Evolutionary conservation across 352 stramenopile genomes (phyloP).

Genomic region (Lagenidium giganteum): DNA sequence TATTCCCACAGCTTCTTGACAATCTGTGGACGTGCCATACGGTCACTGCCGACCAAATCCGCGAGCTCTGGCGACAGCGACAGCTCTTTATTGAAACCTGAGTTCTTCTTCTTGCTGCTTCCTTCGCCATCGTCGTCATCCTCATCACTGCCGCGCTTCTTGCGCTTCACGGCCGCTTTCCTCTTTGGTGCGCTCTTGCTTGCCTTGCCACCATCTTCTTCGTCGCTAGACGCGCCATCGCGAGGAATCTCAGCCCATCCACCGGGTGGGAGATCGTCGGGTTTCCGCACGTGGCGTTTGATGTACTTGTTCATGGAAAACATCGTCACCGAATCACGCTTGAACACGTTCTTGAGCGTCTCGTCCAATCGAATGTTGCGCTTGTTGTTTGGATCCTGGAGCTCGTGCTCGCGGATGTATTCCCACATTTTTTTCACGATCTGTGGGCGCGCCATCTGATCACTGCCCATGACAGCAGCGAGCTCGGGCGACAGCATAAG

Average conservation of each 20-base stretch:
- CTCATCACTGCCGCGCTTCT: constrained; percentile 19
- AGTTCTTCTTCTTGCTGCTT: constrained; percentile 53
- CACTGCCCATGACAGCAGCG: constrained; percentile 71
- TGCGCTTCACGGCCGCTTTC: constrained; percentile 63
- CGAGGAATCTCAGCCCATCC: constrained; percentile 74
- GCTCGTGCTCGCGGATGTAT: constrained; percentile 93
- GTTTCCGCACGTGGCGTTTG: constrained; percentile 81
- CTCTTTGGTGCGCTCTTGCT: too few species aligned
- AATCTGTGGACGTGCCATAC: constrained; percentile 88
- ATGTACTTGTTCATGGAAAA: constrained; percentile 88
- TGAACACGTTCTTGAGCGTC: constrained; percentile 71
- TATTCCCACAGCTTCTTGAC: constrained; percentile 96
- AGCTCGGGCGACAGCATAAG: constrained; percentile 77
- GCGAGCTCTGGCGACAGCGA: constrained; percentile 72
- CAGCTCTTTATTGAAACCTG: constrained; percentile 75
- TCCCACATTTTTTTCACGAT: constrained; percentile 96
- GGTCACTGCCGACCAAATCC: constrained; percentile 70
- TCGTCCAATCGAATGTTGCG: constrained; percentile 91
- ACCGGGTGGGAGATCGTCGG: constrained; percentile 46
- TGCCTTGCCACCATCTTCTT: constrained; percentile 55
- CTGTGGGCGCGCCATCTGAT: constrained; percentile 86
- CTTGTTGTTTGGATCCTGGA: constrained; percentile 95
- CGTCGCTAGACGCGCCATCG: constrained; percentile 77
- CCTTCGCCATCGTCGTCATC: constrained; percentile 35
- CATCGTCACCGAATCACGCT: constrained; percentile 83